Percentiles rank a stretch among this genome's conserved stretches.
These are phyloP conservation scores for Boletellus sp. DNA, from an alignment of 768 basidiomycete species.

Conservation along the genomic window DNA sequence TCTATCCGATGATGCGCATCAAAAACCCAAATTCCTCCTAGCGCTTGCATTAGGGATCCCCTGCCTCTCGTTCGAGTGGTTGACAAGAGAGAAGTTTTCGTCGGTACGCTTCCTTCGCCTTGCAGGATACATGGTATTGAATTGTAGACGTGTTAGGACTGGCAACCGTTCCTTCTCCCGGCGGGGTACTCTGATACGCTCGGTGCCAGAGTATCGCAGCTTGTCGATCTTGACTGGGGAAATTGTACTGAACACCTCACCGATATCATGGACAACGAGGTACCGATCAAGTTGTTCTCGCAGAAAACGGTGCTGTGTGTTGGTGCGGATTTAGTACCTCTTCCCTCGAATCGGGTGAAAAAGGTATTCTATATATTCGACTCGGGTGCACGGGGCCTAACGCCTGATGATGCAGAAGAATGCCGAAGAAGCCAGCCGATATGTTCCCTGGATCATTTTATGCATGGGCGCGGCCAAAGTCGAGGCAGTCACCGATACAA, in stretches of 20 bases:
- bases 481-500: conserved; percentile 55
- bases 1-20: conserved; percentile 58
- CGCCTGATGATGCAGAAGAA: conserved; percentile 15
- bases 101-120: conserved; percentile 15
- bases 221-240: conserved; percentile 49
- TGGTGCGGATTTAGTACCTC: conserved; percentile 52
- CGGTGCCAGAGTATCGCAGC: conserved; percentile 41
- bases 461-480: conserved; percentile 75
- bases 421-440: conserved; percentile 38
- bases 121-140: conserved; percentile 7
- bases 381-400: neutral
- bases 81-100: conserved; percentile 26
- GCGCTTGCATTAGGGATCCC: conserved; percentile 87
- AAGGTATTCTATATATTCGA: conserved; percentile 10
- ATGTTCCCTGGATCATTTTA: conserved; percentile 62
- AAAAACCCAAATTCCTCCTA: conserved; percentile 76
- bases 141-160: conserved; percentile 40
- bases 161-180: conserved; percentile 58
- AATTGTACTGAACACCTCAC: conserved; percentile 48
- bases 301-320: conserved; percentile 58
- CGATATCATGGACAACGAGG: conserved; percentile 56
- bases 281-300: conserved; percentile 55
- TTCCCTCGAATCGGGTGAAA: conserved; percentile 25
- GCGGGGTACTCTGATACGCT: conserved; percentile 45
- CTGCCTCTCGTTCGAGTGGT: conserved; percentile 62